Evolutionary conservation across 495 filamentous ascomycete species (phyloP).

Genomic region (Tuber borchii): DNA sequence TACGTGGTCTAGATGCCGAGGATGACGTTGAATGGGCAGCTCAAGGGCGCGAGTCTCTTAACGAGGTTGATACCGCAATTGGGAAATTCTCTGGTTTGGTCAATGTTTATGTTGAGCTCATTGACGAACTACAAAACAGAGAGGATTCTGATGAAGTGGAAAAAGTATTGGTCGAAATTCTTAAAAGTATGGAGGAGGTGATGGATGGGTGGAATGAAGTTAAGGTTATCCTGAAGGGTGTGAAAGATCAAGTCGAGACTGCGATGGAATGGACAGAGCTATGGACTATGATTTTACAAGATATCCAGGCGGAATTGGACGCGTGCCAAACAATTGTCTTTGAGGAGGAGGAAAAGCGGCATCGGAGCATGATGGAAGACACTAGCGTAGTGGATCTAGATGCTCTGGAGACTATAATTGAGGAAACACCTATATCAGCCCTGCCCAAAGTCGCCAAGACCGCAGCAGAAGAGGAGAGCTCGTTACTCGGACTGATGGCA

Average conservation of each 20-base stretch:
- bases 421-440: constrained; percentile 65
- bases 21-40: constrained; percentile 98
- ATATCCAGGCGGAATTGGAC: constrained; percentile 86
- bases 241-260: constrained; percentile 86
- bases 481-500: constrained; percentile 78
- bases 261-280: constrained; percentile 99
- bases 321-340: constrained; percentile 75
- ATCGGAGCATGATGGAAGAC: constrained; percentile 61
- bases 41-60: constrained; percentile 71
- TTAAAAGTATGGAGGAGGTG: constrained; percentile 80
- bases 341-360: constrained; percentile 91
- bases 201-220: constrained; percentile 78
- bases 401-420: constrained; percentile 87
- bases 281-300: constrained; percentile 85
- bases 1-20: constrained; percentile 77
- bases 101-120: constrained; percentile 79
- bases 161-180: constrained; percentile 60
- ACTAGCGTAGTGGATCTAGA: constrained; percentile 68
- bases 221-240: constrained; percentile 61
- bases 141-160: constrained; percentile 65
- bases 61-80: constrained; percentile 82
- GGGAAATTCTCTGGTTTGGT: constrained; percentile 77
- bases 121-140: constrained; percentile 79
- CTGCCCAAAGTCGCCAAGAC: constrained; percentile 42
- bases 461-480: constrained; percentile 50